phyloP scores from a whole-genome alignment of 257 asterid genomes.

The Plantago major region DNA sequence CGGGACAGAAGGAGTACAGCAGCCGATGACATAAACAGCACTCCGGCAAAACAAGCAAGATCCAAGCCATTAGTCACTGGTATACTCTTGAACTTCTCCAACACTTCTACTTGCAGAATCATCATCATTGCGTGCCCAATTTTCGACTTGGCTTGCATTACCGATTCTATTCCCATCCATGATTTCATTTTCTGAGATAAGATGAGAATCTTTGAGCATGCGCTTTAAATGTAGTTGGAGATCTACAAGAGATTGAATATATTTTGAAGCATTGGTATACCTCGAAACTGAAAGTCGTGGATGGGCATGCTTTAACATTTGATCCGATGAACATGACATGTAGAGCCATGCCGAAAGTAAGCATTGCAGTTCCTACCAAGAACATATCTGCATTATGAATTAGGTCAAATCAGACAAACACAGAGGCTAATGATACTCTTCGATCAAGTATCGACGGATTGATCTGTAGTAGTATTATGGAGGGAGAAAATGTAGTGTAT shows the following conservation, averaged over 20 bases:
- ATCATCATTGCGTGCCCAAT: conserved; percentile 72
- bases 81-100: conserved; percentile 64
- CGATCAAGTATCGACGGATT: not conserved
- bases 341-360: conserved; percentile 61
- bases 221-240: no score
- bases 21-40: conserved; percentile 60
- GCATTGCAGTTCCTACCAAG: conserved; percentile 77
- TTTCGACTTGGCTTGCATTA: conserved; percentile 68
- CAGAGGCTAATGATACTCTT: no score
- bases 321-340: conserved; percentile 68
- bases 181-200: conserved; percentile 41
- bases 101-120: conserved; percentile 79
- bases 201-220: not conserved
- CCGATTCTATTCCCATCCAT: conserved; percentile 49
- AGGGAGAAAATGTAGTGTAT: conserved; percentile 1
- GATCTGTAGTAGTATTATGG: not conserved
- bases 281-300: conserved; percentile 27
- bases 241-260: not conserved
- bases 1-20: conserved; percentile 65
- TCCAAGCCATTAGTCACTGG: conserved; percentile 54
- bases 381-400: conserved; percentile 56
- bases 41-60: conserved; percentile 77
- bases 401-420: not conserved
- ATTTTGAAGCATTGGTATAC: conserved; percentile 4
- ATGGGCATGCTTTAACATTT: conserved; percentile 20